Base-by-base conservation (phyloP, 768 basidiomycete genomes). In the Trametes maxima region DNA sequence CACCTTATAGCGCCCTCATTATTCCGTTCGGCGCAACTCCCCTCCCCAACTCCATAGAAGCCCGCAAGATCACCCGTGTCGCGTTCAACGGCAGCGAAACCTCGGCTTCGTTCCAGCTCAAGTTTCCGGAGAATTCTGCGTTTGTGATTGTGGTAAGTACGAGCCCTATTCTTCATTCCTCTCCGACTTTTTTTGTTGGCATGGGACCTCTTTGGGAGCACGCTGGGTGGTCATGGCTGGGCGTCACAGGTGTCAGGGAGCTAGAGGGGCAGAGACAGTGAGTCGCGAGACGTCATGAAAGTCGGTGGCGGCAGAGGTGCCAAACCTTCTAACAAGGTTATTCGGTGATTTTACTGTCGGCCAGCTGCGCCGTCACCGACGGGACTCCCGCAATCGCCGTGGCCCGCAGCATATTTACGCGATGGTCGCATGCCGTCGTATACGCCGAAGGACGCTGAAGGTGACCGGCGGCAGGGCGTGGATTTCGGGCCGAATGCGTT, bases 91-190 rank as follows among this genome's bases (percentile, higher is more conserved):
- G 73, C 25, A 67, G 73, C 6, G 57, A 75, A 19, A 76, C 70
- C 2, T 75, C 77, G 22, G 66, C 83, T 28, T 77, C 71, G 39
- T 87, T 92, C 70, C 73, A 81, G 68, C 79, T 91, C 54, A 80
- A 79, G 28, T 92, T 81, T 69, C 90, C 90, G 0, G 78, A 74
- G 49, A 79, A 84, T 68, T 88, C 89, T 3, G 86, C 89, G 67
- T 86, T 93, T 55, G 88, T 92, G 24, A 85, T 87, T 5, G 86
- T 91, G 68, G 90, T 90, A 67, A 75, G 88, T 84, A 6, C n/a
- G 40, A 50, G 35, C 57, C 35, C 17, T 6, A 12, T 39, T 45
- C 7, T 49, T 8, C 13, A 4, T 22, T 5, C 22, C 6, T 17
- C 37, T 22, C 1, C 19, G 36, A 1, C 39, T 24, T 13, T 6